Conservation (phyloP, 345 rosid genomes). For the Eucalyptus sideroxylon region DNA sequence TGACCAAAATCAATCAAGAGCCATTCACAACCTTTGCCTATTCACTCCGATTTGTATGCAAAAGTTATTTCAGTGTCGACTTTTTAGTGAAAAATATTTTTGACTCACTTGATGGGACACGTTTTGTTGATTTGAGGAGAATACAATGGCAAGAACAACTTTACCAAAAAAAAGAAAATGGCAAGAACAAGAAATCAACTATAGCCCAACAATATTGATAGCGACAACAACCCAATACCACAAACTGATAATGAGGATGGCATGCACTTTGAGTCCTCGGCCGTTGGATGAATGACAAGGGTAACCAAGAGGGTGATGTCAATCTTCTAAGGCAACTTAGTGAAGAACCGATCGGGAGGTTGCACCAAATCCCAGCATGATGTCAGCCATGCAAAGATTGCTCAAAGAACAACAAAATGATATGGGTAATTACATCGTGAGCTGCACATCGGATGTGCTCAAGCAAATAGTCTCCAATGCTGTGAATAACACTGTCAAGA, state of each 20-base stretch:
- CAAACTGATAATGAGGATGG: too few species aligned
- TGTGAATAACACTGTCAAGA: not conserved
- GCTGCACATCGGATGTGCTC: not conserved
- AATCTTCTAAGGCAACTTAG: too few species aligned
- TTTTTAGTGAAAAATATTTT: not conserved
- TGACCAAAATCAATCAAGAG: not conserved
- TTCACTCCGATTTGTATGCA: not conserved
- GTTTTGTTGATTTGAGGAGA: not conserved
- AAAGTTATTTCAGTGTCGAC: rapidly evolving
- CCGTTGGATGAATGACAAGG: too few species aligned
- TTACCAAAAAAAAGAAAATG: too few species aligned
- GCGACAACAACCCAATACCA: too few species aligned
- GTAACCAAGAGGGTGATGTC: too few species aligned
- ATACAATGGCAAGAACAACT: not conserved
- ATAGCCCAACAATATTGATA: too few species aligned
- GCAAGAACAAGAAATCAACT: not conserved
- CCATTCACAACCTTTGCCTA: not conserved
- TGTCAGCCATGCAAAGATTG: too few species aligned
- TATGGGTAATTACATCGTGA: not conserved
- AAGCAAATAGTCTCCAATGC: not conserved
- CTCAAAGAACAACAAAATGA: too few species aligned
- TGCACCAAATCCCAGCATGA: too few species aligned
- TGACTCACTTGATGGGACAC: not conserved
- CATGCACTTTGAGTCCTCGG: too few species aligned
- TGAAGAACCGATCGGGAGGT: too few species aligned